Percentiles rank a stretch among this genome's conserved stretches.
Evolutionary conservation across 495 filamentous ascomycete species (phyloP).

Genomic region (Neurospora sp.): DNA sequence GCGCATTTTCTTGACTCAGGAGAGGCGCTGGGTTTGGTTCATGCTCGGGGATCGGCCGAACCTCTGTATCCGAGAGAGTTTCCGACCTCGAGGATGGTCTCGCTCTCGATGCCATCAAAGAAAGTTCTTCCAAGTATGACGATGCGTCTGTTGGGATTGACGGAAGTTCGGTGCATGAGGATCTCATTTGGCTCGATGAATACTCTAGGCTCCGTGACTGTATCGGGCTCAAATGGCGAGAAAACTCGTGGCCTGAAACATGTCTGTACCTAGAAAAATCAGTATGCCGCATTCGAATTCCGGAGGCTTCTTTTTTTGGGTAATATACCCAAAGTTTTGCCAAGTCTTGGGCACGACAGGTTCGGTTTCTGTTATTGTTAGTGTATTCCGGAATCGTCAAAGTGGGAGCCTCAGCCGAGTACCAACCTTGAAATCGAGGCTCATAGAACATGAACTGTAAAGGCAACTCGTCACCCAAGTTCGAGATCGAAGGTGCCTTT

Average conservation of each 20-base stretch:
- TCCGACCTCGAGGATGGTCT: not conserved
- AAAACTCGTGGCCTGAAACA: not conserved
- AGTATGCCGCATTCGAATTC: not conserved
- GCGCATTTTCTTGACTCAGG: not conserved
- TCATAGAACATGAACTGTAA: not conserved
- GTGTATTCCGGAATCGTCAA: not conserved
- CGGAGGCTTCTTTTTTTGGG: not conserved
- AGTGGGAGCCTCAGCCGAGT: not conserved
- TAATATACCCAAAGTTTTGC: not conserved
- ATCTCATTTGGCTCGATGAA: not conserved
- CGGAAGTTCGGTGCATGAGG: not conserved
- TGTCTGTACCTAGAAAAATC: not conserved
- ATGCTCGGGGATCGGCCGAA: not conserved
- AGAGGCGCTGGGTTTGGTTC: not conserved
- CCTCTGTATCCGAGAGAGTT: not conserved
- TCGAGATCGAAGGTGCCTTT: not conserved
- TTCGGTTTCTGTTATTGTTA: not conserved
- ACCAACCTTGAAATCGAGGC: not conserved
- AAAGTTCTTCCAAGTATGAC: not conserved
- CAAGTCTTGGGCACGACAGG: not conserved
- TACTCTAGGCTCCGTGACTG: not conserved
- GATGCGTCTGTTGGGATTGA: not conserved
- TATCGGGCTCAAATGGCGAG: not conserved
- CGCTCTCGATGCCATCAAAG: not conserved
- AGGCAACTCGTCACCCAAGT: not conserved